Base-by-base conservation (phyloP, 2,329 filamentous ascomycete genomes). In the Pezicula rhizophila region DNA sequence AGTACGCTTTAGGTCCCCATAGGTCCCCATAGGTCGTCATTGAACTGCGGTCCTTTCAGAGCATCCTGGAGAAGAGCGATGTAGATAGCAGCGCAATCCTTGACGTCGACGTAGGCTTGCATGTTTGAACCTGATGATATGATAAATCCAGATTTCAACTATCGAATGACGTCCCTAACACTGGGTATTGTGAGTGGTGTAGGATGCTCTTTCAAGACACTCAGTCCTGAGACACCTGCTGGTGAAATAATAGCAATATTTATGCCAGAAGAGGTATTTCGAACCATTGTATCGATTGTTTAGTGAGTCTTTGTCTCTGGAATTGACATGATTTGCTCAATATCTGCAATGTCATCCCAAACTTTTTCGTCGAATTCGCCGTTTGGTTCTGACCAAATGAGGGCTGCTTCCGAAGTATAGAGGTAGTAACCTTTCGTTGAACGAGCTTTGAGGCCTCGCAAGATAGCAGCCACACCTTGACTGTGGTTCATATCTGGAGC, bases 291-390 rank as follows among this genome's bases (percentile, higher is more conserved):
- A 37, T 48, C 38, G 35, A 31, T 18, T 3, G 14, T 38, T 8
- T 45, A 26, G 14, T 51, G 31, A 15, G 28, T 10, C 4, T 14
- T 39, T 4, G 15, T 35, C 11, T 44, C 28, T 23, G 51, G 53
- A 10, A 48, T 40, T 1, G 51, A 51, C 25, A 37, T 47, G 11
- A 53, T 46, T 4, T 20, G 7, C 15, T 50, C 15, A 5, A 56
- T 50, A 31, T 54, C 53, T 12, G 10, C 43, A 11, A 56, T 35
- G 49, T 54, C 52, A 17, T 56, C 52, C 43, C 47, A 56, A 2
- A 54, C 26, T 38, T 40, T 47, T 7, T 35, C 33, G 7, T 35
- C 12, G n/a, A n/a, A n/a, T n/a, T n/a, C n/a, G n/a, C n/a, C 20
- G 5, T 5, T 23, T 23, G 33, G 33, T 7, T 35, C 33, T 35